A percentile compares a stretch with the other conserved stretches of the same genome.
These are phyloP conservation scores for Brettanomyces custersianus DNA, from an alignment of 805 yeast genomes.

Conservation along the genomic window DNA sequence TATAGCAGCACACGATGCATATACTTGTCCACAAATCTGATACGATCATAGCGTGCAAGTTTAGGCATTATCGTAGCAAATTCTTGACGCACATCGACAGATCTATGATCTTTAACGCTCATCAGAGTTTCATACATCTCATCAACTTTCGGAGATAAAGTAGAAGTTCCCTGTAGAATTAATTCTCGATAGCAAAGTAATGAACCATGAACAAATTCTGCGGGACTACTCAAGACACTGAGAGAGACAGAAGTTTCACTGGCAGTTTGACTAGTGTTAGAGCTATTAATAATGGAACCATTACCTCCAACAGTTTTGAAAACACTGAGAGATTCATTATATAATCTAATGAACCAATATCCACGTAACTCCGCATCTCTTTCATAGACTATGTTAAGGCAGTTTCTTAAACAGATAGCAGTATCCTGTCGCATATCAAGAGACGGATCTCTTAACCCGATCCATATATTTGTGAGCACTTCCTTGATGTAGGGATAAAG, in stretches of 20 bases:
- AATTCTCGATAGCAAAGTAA: constrained; percentile 75
- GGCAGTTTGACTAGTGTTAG: constrained; percentile 3
- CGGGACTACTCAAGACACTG: constrained; percentile 14
- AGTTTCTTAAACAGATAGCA: constrained; percentile 68
- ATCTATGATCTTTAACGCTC: constrained; percentile 68
- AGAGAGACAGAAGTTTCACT: background rate
- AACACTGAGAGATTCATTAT: constrained; percentile 23
- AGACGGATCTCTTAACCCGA: constrained; percentile 75
- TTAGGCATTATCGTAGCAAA: constrained; percentile 79
- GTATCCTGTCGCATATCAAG: constrained; percentile 72
- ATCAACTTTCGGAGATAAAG: constrained; percentile 62
- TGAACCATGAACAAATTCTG: constrained; percentile 82
- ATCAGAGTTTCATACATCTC: constrained; percentile 70
- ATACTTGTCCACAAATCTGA: constrained; percentile 68
- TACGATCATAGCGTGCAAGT: constrained; percentile 69
- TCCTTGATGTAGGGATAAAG: constrained; percentile 70
- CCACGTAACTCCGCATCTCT: constrained; percentile 65
- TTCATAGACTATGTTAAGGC: constrained; percentile 69
- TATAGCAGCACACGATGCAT: constrained; percentile 72
- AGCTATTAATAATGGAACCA: constrained; percentile 1
- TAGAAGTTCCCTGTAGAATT: constrained; percentile 60
- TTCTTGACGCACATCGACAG: constrained; percentile 68
- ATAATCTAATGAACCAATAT: constrained; percentile 64
- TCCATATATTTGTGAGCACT: constrained; percentile 78
- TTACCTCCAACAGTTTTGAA: constrained; percentile 14